These are phyloP conservation scores for Fusarium haematococcum DNA, from an alignment of 2,329 filamentous ascomycete genomes.

Conservation along the genomic window DNA sequence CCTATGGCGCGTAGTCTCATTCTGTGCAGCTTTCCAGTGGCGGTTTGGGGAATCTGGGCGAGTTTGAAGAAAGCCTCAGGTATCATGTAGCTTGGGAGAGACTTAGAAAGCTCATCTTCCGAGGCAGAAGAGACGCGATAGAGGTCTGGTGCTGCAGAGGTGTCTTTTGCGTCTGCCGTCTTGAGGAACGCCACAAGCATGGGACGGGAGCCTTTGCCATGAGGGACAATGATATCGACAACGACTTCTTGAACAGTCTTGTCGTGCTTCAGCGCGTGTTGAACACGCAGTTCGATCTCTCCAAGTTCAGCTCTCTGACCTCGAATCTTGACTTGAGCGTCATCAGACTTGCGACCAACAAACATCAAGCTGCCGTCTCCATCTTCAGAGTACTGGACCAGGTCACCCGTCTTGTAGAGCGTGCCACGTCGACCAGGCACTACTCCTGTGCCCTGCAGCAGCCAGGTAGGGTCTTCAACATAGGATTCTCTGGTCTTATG, in stretches of 20 bases:
- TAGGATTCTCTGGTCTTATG: not conserved
- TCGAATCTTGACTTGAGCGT: conserved; percentile 69
- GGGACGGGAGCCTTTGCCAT: conserved; percentile 1
- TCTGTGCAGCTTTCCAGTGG: conserved; percentile 30
- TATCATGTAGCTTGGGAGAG: conserved; percentile 36
- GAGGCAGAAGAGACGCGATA: not conserved
- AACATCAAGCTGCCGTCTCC: conserved; percentile 49
- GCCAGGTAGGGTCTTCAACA: not conserved
- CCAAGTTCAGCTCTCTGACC: conserved; percentile 67
- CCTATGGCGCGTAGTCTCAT: conserved; percentile 18
- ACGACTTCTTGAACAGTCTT: not conserved
- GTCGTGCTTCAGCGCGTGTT: not conserved
- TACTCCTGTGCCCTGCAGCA: not conserved
- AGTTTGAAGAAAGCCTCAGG: conserved; percentile 29
- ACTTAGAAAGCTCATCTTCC: not conserved
- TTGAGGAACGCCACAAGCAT: conserved; percentile 8
- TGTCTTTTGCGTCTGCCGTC: not conserved
- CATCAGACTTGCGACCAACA: conserved; percentile 60
- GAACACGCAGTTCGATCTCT: conserved; percentile 37
- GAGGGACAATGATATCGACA: conserved; percentile 11
- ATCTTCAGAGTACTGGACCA: conserved; percentile 53
- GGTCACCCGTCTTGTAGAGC: conserved; percentile 61
- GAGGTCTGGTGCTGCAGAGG: not conserved
- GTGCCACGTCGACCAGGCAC: not conserved
- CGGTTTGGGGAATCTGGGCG: conserved; percentile 19